Conservation (phyloP, 2,329 filamentous ascomycete species). For the Berkeleyomyces rouxiae region DNA sequence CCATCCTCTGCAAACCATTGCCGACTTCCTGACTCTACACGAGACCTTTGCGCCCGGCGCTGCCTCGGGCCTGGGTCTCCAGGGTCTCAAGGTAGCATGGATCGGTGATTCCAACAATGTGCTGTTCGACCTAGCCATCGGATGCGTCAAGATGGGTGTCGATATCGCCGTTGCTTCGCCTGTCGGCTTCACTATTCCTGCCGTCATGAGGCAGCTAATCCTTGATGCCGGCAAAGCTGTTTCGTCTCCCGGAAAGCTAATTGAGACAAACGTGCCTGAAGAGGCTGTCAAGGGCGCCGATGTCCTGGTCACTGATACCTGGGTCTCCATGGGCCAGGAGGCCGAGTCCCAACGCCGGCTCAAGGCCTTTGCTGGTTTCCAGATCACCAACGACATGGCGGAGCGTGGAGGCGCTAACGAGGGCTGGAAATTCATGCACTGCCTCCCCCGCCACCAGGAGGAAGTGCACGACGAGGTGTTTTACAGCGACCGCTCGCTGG, state of each 20-base stretch:
- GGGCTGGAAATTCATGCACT: constrained; percentile 97
- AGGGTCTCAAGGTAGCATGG: constrained; percentile 86
- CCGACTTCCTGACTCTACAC: constrained; percentile 80
- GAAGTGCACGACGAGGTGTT: constrained; percentile 94
- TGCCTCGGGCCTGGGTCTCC: constrained; percentile 42
- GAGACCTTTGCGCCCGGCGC: constrained; percentile 43
- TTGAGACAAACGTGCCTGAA: constrained; percentile 64
- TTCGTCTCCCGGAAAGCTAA: constrained; percentile 45
- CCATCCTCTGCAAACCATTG: constrained; percentile 86
- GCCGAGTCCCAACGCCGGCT: constrained; percentile 61
- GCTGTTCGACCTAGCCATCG: constrained; percentile 81
- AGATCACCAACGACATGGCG: constrained; percentile 76
- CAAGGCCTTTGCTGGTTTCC: constrained; percentile 73
- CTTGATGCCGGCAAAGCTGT: constrained; percentile 41
- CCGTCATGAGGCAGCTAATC: constrained; percentile 58
- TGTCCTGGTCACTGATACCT: constrained; percentile 88
- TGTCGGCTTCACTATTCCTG: constrained; percentile 64
- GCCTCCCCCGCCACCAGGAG: constrained; percentile 76
- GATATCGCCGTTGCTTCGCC: constrained; percentile 79
- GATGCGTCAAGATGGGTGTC: constrained; percentile 71
- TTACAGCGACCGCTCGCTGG: constrained; percentile 67
- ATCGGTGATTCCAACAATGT: constrained; percentile 96
- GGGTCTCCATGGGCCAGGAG: constrained; percentile 98
- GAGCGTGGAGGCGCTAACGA: constrained; percentile 71
- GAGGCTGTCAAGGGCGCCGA: constrained; percentile 76